Evolutionary conservation across 768 basidiomycete species (phyloP), one percentile per base, ranked within the genome.

Genomic region (Xerocomus brunneocitrinus): DNA sequence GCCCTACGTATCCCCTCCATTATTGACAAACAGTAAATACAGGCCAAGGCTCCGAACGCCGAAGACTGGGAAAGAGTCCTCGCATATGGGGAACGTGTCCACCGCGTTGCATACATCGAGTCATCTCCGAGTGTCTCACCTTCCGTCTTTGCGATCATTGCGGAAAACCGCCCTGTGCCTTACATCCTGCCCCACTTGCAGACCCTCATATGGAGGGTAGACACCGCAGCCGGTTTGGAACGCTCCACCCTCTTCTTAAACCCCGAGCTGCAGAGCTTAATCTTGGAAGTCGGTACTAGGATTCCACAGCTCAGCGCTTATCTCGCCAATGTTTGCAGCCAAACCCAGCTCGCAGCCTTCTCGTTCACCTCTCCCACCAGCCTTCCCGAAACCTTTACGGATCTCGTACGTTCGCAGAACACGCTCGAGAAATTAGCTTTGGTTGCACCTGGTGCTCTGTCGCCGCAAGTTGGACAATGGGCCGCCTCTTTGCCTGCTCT

Each of bases 381-480:
- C 56, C 76, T 91, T 35, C 88, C 89, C 5, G 85, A 88, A 51
- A 73, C 79, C 8, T 86, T 90, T 68, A 82, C 84, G 36, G 82
- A 84, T 53, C 76, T 87, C 50, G 71, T 90, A 38, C 71, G 74
- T 41, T 74, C 76, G 40, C 86, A 89, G 66, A 72, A 77, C 54
- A 71, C 66, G 3, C 69, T 90, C 39, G 83, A 87, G 65, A 83
- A 76, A 61, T 66, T 91, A 13, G 69, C 76, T 32, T 74, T 91
- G 39, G 79, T 85, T 42, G 89, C 87, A 31, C 88, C 89, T 0
- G 87, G 86, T n/a, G 85, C 86, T 27, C 68, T 90, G 36, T 76
- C 83, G 0, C 70, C 87, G n/a, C 75, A 74, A 39, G 76, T 89
- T n/a, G 89, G 89, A 28, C 79, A 79, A 56, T 89, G 87, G 88